Evolutionary conservation across 768 basidiomycete genomes (phyloP).

Genomic region (Trametes meyenii): DNA sequence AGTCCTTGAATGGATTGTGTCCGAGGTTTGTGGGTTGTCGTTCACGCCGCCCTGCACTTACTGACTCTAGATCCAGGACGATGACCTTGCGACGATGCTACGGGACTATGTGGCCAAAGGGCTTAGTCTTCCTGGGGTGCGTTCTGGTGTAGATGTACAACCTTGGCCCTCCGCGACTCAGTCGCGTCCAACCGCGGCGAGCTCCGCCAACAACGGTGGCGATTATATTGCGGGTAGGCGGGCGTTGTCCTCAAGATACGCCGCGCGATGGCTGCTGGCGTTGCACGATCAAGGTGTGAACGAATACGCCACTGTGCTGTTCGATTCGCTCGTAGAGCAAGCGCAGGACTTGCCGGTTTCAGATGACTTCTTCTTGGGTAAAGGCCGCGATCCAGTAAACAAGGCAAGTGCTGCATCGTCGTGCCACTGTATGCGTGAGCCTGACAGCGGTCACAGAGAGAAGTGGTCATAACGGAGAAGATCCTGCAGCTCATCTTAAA

Average conservation of each 20-base stretch:
- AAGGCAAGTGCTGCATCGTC: conserved; percentile 5
- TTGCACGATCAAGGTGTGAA: conserved; percentile 63
- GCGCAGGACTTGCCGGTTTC: conserved; percentile 36
- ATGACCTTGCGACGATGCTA: conserved; percentile 64
- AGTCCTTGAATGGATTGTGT: conserved; percentile 70
- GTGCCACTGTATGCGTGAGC: not conserved
- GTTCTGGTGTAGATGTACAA: conserved; percentile 42
- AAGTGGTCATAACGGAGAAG: conserved; percentile 25
- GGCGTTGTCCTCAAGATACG: conserved; percentile 57
- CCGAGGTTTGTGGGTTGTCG: conserved; percentile 54
- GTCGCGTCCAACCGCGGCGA: conserved; percentile 39
- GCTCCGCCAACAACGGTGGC: conserved; percentile 60
- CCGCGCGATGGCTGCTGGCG: conserved; percentile 66
- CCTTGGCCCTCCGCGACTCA: conserved; percentile 56
- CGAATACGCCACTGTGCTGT: conserved; percentile 55
- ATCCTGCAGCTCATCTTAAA: conserved; percentile 54
- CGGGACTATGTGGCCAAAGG: conserved; percentile 67
- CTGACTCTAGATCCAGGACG: conserved; percentile 49
- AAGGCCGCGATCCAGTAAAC: conserved; percentile 10
- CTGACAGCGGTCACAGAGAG: not conserved
- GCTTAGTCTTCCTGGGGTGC: conserved; percentile 64
- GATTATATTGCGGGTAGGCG: conserved; percentile 69
- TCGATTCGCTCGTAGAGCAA: conserved; percentile 53
- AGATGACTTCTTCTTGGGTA: conserved; percentile 24
- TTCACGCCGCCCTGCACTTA: not conserved